phyloP scores from a whole-genome alignment of 75 land plant genomes.

The Pinus taeda region DNA sequence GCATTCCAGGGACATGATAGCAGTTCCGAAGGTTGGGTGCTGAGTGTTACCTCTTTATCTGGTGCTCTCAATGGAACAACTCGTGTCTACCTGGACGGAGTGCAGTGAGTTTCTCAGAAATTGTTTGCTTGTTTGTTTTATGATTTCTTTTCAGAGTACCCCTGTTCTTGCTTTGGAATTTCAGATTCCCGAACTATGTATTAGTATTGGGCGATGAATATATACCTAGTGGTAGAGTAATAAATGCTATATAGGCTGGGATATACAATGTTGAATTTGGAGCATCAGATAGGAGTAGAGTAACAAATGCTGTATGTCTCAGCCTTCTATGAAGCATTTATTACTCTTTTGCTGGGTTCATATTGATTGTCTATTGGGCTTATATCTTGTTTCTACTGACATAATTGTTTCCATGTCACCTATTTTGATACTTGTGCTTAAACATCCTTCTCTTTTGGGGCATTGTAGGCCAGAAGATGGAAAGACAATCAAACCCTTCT shows the following conservation, averaged over 20 bases:
- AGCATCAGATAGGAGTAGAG: too few relatives aligned
- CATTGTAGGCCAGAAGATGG: slow-evolving; percentile 84
- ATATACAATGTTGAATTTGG: too few relatives aligned
- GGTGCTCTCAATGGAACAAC: slow-evolving; percentile 97
- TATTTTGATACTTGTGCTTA: too few relatives aligned
- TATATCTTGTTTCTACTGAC: background rate
- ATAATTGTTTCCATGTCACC: too few relatives aligned
- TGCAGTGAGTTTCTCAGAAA: slow-evolving; percentile 53
- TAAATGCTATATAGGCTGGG: too few relatives aligned
- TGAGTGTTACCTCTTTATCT: slow-evolving; percentile 85
- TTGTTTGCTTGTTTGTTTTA: background rate
- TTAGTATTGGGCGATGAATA: background rate
- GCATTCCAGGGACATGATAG: slow-evolving; percentile 68
- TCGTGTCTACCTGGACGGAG: slow-evolving; percentile 89
- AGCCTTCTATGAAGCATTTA: too few relatives aligned
- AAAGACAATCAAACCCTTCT: slow-evolving; percentile 58
- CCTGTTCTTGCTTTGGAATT: background rate
- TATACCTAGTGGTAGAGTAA: too few relatives aligned
- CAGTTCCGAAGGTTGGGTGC: slow-evolving; percentile 83
- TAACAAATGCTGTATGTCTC: too few relatives aligned
- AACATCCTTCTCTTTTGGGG: background rate
- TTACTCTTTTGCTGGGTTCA: too few relatives aligned
- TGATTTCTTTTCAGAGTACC: background rate
- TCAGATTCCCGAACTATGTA: background rate
- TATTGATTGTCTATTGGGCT: too few relatives aligned